Evolutionary conservation across 2,329 filamentous ascomycete species (phyloP).

Genomic region (Chaetomiaceae sp.): DNA sequence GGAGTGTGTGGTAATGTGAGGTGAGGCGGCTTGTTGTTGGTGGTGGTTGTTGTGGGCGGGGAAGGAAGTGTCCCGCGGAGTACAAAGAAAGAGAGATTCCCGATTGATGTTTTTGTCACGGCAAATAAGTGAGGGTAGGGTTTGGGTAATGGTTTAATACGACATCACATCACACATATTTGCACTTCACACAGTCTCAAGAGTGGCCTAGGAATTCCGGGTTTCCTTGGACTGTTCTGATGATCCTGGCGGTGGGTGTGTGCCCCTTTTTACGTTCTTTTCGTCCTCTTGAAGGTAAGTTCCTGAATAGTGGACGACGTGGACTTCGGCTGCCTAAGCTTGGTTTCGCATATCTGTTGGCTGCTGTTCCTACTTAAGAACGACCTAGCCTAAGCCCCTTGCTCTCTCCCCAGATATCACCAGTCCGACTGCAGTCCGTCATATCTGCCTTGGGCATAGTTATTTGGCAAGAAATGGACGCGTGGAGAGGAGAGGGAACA

Average conservation of each 20-base stretch:
- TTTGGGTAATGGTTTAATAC: slow-evolving; percentile 21
- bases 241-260: not conserved
- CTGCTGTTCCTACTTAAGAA: too few relatives aligned
- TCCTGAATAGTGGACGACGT: too few relatives aligned
- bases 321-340: too few relatives aligned
- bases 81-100: not conserved
- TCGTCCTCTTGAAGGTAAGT: too few relatives aligned
- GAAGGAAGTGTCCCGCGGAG: not conserved
- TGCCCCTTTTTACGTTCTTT: not conserved
- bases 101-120: not conserved
- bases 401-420: too few relatives aligned
- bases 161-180: not conserved
- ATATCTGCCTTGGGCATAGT: too few relatives aligned
- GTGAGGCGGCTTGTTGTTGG: not conserved
- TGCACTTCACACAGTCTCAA: not conserved
- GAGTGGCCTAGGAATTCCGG: too few relatives aligned
- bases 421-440: too few relatives aligned
- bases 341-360: too few relatives aligned
- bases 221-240: too few relatives aligned
- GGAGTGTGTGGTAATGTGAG: slow-evolving; percentile 56
- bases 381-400: too few relatives aligned
- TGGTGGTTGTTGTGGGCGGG: not conserved
- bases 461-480: not conserved
- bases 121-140: not conserved
- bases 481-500: not conserved